These are phyloP conservation scores for Ascochyta viciae-villosae DNA, from an alignment of 2,329 filamentous ascomycete species.

Conservation along the genomic window DNA sequence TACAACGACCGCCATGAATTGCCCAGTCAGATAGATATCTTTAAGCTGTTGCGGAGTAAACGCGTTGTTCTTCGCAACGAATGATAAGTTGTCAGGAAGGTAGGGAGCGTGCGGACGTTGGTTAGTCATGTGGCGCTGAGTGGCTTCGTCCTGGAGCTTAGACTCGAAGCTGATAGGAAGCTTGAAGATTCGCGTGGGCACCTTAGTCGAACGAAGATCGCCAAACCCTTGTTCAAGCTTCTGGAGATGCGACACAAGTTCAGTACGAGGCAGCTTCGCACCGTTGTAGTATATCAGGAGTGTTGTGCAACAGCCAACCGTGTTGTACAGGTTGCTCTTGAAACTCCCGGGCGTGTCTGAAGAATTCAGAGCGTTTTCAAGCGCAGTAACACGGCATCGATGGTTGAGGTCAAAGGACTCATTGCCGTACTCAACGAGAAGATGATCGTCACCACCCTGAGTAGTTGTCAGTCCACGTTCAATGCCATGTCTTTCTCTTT, in stretches of 20 bases:
- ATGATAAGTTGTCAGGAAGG: constrained; percentile 67
- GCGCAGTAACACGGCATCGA: constrained; percentile 61
- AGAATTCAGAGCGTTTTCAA: constrained; percentile 57
- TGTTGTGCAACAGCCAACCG: constrained; percentile 59
- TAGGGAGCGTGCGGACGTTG: constrained; percentile 68
- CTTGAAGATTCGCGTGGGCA: constrained; percentile 53
- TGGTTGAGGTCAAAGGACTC: constrained; percentile 65
- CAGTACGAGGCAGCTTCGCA: constrained; percentile 41
- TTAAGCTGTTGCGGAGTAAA: constrained; percentile 58
- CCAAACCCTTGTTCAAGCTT: constrained; percentile 52
- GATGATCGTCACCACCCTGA: constrained; percentile 53
- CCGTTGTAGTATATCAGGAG: constrained; percentile 54
- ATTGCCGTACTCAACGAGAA: constrained; percentile 65
- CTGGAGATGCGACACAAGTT: constrained; percentile 50
- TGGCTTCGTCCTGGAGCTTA: constrained; percentile 57
- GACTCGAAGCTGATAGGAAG: constrained; percentile 54
- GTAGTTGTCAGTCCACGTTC: constrained; percentile 32
- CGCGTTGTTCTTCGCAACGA: constrained; percentile 63
- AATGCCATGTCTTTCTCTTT: constrained; percentile 5
- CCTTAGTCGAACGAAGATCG: constrained; percentile 50
- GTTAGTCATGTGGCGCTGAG: constrained; percentile 67
- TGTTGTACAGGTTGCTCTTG: constrained; percentile 56
- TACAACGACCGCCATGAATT: constrained; percentile 61
- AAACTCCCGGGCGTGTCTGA: constrained; percentile 48
- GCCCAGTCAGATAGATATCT: constrained; percentile 59